Percentiles rank a stretch among this genome's conserved stretches.
phyloP scores from a whole-genome alignment of 345 rosid genomes.

The Dovyalis caffra region DNA sequence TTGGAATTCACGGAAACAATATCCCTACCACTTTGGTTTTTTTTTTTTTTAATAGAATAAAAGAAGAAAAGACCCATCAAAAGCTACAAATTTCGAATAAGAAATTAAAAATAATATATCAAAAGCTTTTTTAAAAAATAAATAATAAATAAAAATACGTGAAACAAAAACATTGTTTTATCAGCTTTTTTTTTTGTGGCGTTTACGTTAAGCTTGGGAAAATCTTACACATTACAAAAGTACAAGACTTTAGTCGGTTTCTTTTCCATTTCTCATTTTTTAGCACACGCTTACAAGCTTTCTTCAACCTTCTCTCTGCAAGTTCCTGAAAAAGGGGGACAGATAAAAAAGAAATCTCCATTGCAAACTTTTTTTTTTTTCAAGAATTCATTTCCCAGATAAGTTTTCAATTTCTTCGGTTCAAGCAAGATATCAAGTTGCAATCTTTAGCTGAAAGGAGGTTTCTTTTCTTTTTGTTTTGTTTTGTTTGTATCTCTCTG shows the following conservation, averaged over 20 bases:
- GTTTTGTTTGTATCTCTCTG: constrained; percentile 27
- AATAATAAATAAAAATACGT: not conserved
- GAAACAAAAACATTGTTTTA: not conserved
- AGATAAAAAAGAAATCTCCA: not conserved
- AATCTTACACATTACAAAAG: constrained; percentile 27
- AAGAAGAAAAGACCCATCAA: not conserved
- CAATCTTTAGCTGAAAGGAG: constrained; percentile 11
- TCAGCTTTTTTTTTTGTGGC: constrained; percentile 32
- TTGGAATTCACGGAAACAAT: constrained; percentile 32
- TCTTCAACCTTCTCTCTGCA: constrained; percentile 10
- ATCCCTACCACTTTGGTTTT: constrained; percentile 6
- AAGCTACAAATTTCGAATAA: not conserved
- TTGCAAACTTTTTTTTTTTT: constrained; percentile 10
- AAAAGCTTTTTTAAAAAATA: not conserved
- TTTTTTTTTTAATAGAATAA: not conserved
- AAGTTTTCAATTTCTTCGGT: constrained; percentile 18
- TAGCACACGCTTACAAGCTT: constrained; percentile 1
- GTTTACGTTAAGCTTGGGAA: constrained; percentile 45
- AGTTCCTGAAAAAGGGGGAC: constrained; percentile 10
- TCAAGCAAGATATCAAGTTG: constrained; percentile 4
- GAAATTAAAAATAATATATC: not conserved
- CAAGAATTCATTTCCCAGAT: constrained; percentile 19
- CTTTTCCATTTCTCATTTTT: constrained; percentile 13
- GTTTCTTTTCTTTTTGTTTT: constrained; percentile 4
- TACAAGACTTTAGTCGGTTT: not conserved